A percentile compares a stretch with the other conserved stretches of the same genome.
Conservation (phyloP, 495 filamentous ascomycete species). For the Trichoderma gamsii region DNA sequence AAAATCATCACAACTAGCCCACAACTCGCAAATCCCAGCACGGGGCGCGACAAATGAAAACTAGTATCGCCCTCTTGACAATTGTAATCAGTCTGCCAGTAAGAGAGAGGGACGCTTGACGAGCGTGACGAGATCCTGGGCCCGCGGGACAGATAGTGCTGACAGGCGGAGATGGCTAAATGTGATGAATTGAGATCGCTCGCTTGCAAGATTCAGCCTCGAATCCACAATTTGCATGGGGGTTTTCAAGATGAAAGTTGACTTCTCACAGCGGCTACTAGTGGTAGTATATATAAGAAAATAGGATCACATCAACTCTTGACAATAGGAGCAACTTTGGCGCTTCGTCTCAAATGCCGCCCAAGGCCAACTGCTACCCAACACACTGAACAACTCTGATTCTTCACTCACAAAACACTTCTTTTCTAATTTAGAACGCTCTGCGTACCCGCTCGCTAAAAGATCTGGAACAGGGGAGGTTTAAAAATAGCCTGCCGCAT, state of each 20-base stretch:
- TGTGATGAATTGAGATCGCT: background rate
- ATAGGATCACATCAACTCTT: background rate
- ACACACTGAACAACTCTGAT: background rate
- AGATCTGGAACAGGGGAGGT: background rate
- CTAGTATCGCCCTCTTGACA: background rate
- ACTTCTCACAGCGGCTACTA: background rate
- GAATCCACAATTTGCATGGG: constrained; percentile 5
- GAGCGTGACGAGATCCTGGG: background rate
- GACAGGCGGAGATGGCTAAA: constrained; percentile 9
- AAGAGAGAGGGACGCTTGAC: background rate
- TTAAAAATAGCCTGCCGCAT: background rate
- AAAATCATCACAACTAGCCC: background rate
- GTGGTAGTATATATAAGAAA: background rate
- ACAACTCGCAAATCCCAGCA: background rate
- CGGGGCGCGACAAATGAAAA: background rate
- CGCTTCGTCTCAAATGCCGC: background rate
- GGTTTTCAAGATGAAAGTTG: background rate
- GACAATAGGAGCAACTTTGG: background rate
- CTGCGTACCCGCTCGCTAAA: too few relatives aligned
- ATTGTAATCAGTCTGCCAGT: background rate
- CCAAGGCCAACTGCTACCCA: background rate
- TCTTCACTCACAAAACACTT: background rate
- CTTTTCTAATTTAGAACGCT: background rate
- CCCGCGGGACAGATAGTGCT: constrained; percentile 1
- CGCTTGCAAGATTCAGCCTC: background rate